Evolutionary conservation across 164 flowering plant species (phyloP), one percentile per base, ranked within the genome.

Genomic region (Aristolochia californica): DNA sequence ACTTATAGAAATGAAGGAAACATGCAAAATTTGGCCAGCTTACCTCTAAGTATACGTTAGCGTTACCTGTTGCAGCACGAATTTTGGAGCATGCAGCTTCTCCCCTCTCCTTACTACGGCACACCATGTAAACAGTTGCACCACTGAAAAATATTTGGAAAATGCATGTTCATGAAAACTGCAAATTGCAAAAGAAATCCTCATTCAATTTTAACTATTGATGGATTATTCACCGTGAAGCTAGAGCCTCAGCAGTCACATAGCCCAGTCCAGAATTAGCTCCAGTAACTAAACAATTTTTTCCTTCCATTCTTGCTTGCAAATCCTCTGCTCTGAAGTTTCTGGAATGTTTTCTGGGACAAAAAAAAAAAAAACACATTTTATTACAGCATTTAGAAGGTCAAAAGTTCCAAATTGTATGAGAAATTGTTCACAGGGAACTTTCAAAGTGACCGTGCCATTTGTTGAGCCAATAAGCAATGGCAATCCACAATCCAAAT

Each of bases 231-330:
- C 66, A 93, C 98, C 96, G 85, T 49, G 88, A 78, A 56, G 97
- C 97, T 34, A 93, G 91, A 50, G 81, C 91, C 75, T 93, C 77
- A 17, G 97, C 94, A 50, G 91, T 70, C 0, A 94, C 91, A 66
- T 73, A 93, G 45, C 98, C 97, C 45, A 93, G 77, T 54, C 97
- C 98, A 22, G 98, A 82, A 74, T 93, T 93, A 0, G 97, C 97
- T 63, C 98, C 98, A 1, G 98, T 93, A 15, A 93, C 87, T n/a
- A 93, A 45, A 70, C 98, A 93, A 67, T 81, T 89, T 74, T 85
- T 88, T 55, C 96, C 96, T 30, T 87, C 81, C 25, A 93, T 71
- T 38, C 60, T 59, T 13, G 26, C 48, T 70, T 82, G 67, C 89
- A 80, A 79, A 21, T 93, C 97, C 70, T 88, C 97, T 48, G 78